Conservation (phyloP, 2,329 filamentous ascomycete species). For the Fusarium austroafricanum region DNA sequence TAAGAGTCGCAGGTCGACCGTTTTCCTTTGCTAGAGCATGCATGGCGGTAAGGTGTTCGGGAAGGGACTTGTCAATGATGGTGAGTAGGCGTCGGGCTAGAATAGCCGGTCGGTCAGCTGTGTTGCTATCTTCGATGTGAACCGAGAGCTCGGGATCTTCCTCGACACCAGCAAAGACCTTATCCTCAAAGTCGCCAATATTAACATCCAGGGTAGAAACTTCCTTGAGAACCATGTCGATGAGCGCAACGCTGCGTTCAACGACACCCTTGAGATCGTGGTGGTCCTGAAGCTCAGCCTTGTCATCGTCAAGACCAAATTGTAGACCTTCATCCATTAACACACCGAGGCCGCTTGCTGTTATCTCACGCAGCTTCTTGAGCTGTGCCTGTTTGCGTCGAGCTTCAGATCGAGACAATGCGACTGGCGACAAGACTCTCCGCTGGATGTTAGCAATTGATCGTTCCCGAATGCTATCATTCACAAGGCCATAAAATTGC, state of each 20-base stretch:
- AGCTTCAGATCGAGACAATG: constrained; percentile 79
- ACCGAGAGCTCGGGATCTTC: constrained; percentile 69
- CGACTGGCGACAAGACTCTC: constrained; percentile 81
- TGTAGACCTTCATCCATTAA: constrained; percentile 87
- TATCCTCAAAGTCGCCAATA: constrained; percentile 73
- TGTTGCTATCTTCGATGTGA: constrained; percentile 60
- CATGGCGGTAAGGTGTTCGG: constrained; percentile 71
- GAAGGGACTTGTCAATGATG: constrained; percentile 76
- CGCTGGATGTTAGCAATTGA: constrained; percentile 78
- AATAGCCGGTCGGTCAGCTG: constrained; percentile 63
- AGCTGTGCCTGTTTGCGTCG: constrained; percentile 78
- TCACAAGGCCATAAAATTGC: constrained; percentile 84
- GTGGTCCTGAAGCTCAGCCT: constrained; percentile 62
- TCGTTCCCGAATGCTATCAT: constrained; percentile 77
- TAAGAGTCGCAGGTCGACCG: constrained; percentile 78
- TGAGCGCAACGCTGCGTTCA: constrained; percentile 82
- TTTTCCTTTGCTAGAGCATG: constrained; percentile 68
- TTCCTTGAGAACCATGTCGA: constrained; percentile 85
- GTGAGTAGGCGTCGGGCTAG: constrained; percentile 75
- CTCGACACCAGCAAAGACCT: constrained; percentile 71
- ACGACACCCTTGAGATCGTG: constrained; percentile 76
- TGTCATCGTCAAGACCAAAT: constrained; percentile 71
- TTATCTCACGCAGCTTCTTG: constrained; percentile 79
- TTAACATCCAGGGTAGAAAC: constrained; percentile 72
- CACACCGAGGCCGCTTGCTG: constrained; percentile 86